These are phyloP conservation scores for Pochonia chlamydosporia DNA, from an alignment of 2,329 filamentous ascomycete species.

Conservation along the genomic window DNA sequence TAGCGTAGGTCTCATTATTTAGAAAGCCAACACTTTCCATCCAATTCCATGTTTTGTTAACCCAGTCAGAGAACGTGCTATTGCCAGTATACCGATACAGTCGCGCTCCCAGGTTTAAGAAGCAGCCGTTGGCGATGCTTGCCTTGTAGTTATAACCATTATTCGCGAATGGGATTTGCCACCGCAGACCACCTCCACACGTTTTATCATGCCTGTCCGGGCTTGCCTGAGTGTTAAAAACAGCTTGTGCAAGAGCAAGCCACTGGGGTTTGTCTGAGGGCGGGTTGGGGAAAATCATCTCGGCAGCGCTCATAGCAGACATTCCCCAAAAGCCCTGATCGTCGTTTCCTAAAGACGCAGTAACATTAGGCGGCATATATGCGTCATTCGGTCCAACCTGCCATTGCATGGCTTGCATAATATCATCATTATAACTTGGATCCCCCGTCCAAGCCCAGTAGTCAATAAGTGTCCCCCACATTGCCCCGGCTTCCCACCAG, in stretches of 20 bases:
- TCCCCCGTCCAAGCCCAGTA: constrained; percentile 61
- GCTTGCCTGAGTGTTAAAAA: constrained; percentile 53
- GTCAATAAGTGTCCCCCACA: constrained; percentile 58
- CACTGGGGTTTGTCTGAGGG: constrained; percentile 43
- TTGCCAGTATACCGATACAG: constrained; percentile 66
- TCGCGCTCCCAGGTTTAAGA: constrained; percentile 61
- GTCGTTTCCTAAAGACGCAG: constrained; percentile 52
- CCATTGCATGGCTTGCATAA: constrained; percentile 45
- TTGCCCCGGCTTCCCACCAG: constrained; percentile 61
- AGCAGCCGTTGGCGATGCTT: constrained; percentile 51
- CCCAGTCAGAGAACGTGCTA: constrained; percentile 57
- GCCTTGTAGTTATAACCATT: constrained; percentile 73
- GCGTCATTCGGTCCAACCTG: constrained; percentile 47
- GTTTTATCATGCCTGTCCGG: constrained; percentile 52
- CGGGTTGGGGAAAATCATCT: constrained; percentile 51
- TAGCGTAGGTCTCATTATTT: constrained; percentile 50
- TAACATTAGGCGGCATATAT: constrained; percentile 51
- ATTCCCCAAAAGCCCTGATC: constrained; percentile 65
- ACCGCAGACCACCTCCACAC: constrained; percentile 59
- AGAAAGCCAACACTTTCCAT: constrained; percentile 50
- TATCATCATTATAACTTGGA: constrained; percentile 47
- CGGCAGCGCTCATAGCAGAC: constrained; percentile 55
- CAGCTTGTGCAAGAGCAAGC: constrained; percentile 53
- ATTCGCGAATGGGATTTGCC: constrained; percentile 73
- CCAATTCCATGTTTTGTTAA: constrained; percentile 60